Evolutionary conservation across 73 alveolate genomes (phyloP), one percentile per base, ranked within the genome.

Genomic region (Paramecium octaurelia): DNA sequence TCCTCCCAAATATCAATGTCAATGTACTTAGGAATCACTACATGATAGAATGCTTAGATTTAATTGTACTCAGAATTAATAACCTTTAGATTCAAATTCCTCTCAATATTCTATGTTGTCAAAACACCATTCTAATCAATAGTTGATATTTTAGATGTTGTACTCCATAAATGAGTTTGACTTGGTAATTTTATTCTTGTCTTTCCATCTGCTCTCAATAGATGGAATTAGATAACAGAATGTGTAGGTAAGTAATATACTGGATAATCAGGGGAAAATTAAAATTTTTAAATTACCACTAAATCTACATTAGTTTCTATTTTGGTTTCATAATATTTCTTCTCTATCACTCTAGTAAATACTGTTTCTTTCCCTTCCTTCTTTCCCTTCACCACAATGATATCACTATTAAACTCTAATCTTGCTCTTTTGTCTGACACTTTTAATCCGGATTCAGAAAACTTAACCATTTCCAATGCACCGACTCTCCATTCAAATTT

Each of bases 381-480:
- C 59, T 21, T 36, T 36, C 87, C 87, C 10, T 73, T 73, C 14
- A 73, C 87, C 6, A 73, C 57, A 12, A 73, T 73, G 36, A 73
- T 40, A 73, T 73, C 87, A 18, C 60, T 64, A 64, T 64, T 64
- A 64, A 64, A 64, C 12, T 64, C 84, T 34, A 64, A 64, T 64
- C 46, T 64, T 64, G 84, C 84, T 64, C 84, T 64, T 64, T 64
- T 64, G 31, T 64, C 84, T 64, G 84, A 64, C 12, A 64, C 84
- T 64, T 64, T 64, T 27, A 64, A 3, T 6, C 84, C 84, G 2
- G 50, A 31, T 64, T 64, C 84, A 23, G 84, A 64, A 34, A 64
- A 64, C 27, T 73, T 40, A 1, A 73, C 59, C 59, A 73, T 73
- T 29, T 35, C 59, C 64, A 36, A 36, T 35, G 38, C 14, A 14